phyloP scores from a whole-genome alignment of 352 stramenopile species.

The Thraustotheca clavata region DNA sequence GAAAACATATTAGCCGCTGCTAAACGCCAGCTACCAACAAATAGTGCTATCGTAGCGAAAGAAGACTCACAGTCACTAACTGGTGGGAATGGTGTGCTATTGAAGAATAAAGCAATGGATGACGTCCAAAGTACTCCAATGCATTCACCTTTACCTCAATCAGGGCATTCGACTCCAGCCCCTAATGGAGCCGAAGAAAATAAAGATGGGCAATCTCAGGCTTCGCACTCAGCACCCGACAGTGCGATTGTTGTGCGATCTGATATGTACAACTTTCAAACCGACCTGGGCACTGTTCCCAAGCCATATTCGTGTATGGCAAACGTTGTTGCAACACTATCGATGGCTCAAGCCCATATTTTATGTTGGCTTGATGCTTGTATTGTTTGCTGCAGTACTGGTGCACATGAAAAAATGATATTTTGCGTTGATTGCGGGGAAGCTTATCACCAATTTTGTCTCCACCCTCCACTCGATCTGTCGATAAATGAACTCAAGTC shows the following conservation, averaged over 20 bases:
- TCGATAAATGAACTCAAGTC: slow-evolving; percentile 33
- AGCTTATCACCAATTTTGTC: slow-evolving; percentile 91
- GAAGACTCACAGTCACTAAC: slow-evolving; percentile 9
- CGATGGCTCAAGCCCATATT: slow-evolving; percentile 67
- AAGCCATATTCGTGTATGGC: slow-evolving; percentile 56
- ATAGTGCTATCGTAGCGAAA: slow-evolving; percentile 34
- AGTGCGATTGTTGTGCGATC: not conserved
- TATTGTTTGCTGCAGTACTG: slow-evolving; percentile 82
- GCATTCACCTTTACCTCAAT: not conserved
- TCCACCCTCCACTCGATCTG: slow-evolving; percentile 36
- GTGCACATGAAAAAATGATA: slow-evolving; percentile 69
- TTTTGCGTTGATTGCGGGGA: slow-evolving; percentile 97
- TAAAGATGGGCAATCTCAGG: not conserved
- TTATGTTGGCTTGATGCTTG: slow-evolving; percentile 91
- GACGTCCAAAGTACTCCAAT: not conserved
- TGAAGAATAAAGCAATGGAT: not conserved
- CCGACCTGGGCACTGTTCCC: slow-evolving; percentile 38
- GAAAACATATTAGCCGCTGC: slow-evolving; percentile 51
- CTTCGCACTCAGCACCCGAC: not conserved
- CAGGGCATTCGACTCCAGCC: not conserved
- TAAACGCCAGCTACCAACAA: slow-evolving; percentile 64
- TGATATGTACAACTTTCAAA: slow-evolving; percentile 41
- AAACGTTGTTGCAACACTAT: slow-evolving; percentile 68
- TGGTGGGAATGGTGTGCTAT: not conserved
- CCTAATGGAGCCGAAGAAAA: not conserved